These are phyloP conservation scores for Neurospora terricola DNA, from an alignment of 495 filamentous ascomycete genomes.

Conservation along the genomic window DNA sequence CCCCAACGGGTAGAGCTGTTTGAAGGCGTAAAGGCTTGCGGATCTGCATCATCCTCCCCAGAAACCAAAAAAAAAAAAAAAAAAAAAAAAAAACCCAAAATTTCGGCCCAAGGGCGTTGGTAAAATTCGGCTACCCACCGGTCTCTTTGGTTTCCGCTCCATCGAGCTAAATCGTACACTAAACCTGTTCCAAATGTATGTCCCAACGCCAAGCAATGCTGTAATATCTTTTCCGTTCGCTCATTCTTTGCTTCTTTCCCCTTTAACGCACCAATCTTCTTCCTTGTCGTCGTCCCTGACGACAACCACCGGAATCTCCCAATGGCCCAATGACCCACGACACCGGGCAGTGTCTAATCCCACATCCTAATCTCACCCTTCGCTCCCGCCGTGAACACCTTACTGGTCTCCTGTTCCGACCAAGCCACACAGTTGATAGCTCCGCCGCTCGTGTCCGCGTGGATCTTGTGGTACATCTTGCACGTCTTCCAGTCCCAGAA, in stretches of 20 bases:
- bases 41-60: too few species aligned
- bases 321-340: background rate
- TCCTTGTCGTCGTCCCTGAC: background rate
- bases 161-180: too few species aligned
- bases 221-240: background rate
- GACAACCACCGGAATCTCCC: background rate
- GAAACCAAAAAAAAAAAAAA: too few species aligned
- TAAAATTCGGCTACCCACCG: background rate
- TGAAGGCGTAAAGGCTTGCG: too few species aligned
- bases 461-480: slow-evolving; percentile 94
- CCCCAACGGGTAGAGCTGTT: background rate
- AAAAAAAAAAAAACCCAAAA: too few species aligned
- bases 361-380: slow-evolving; percentile 88
- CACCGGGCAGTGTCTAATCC: slow-evolving; percentile 51
- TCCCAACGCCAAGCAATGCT: background rate
- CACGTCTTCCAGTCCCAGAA: slow-evolving; percentile 99
- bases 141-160: background rate
- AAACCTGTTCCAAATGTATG: background rate
- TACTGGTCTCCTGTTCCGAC: slow-evolving; percentile 92
- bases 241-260: background rate
- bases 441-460: slow-evolving; percentile 55
- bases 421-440: slow-evolving; percentile 76
- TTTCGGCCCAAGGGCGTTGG: too few species aligned
- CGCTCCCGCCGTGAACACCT: slow-evolving; percentile 82
- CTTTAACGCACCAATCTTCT: background rate